phyloP scores from a whole-genome alignment of 495 filamentous ascomycete genomes.

The Aspergillus olivimuriae region DNA sequence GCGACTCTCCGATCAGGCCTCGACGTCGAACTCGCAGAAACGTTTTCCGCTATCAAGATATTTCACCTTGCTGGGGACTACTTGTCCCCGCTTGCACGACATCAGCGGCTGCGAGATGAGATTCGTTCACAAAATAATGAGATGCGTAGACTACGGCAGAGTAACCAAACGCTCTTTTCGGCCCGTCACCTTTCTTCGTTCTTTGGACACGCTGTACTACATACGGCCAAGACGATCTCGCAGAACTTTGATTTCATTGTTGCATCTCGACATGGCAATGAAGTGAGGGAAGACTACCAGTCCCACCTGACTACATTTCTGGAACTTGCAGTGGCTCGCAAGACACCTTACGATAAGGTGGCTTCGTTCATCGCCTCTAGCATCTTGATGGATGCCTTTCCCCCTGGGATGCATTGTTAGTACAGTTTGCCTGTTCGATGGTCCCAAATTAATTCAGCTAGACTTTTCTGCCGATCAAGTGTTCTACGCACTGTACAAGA shows the following conservation, averaged over 20 bases:
- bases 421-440: too few relatives aligned
- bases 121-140: conserved; percentile 1
- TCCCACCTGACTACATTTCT: conserved; percentile 16
- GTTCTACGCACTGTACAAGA: too few relatives aligned
- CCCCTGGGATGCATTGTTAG: conserved; percentile 23
- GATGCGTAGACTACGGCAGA: not conserved
- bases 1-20: too few relatives aligned
- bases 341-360: conserved; percentile 8
- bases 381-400: conserved; percentile 23
- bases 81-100: conserved; percentile 9
- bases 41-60: conserved; percentile 13
- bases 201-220: conserved; percentile 13
- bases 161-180: conserved; percentile 13
- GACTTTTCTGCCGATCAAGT: too few relatives aligned
- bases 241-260: conserved; percentile 21
- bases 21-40: not conserved
- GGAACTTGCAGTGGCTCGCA: conserved; percentile 1
- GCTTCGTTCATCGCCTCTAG: conserved; percentile 20
- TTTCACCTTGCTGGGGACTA: conserved; percentile 14
- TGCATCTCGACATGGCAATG: conserved; percentile 7
- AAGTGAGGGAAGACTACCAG: conserved; percentile 10
- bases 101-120: conserved; percentile 11
- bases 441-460: too few relatives aligned
- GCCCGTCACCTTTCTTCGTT: conserved; percentile 17
- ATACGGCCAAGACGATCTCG: conserved; percentile 8